Conservation (phyloP, 2,329 filamentous ascomycete genomes). For the Fusarium lyarnte region DNA sequence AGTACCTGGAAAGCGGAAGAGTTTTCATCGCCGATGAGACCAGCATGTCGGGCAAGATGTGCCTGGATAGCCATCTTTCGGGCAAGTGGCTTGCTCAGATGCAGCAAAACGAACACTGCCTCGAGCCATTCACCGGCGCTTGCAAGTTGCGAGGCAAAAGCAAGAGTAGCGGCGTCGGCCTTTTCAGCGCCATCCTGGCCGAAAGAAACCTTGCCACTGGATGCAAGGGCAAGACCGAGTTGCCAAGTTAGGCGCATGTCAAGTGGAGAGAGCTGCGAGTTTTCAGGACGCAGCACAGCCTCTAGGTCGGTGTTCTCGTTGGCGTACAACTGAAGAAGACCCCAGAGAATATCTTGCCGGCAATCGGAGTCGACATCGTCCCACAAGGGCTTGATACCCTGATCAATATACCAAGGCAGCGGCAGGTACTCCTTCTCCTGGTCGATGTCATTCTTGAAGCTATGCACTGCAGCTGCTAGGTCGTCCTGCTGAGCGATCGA, state of each 20-base stretch:
- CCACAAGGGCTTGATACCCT: slow-evolving; percentile 67
- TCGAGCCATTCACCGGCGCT: slow-evolving; percentile 73
- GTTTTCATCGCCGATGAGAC: slow-evolving; percentile 68
- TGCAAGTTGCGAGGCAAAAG: slow-evolving; percentile 72
- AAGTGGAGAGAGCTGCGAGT: slow-evolving; percentile 77
- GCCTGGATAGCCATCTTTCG: slow-evolving; percentile 76
- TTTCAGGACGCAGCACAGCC: slow-evolving; percentile 78
- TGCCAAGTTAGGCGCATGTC: slow-evolving; percentile 86
- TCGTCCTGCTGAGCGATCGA: slow-evolving; percentile 74
- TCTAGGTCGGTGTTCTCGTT: slow-evolving; percentile 68
- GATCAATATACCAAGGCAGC: slow-evolving; percentile 74
- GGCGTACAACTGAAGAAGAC: slow-evolving; percentile 83
- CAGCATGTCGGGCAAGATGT: slow-evolving; percentile 77
- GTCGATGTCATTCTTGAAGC: slow-evolving; percentile 78
- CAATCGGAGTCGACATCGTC: slow-evolving; percentile 65
- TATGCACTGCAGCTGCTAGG: slow-evolving; percentile 75
- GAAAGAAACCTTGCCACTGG: slow-evolving; percentile 61
- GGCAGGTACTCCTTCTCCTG: slow-evolving; percentile 78
- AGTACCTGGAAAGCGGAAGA: slow-evolving; percentile 68
- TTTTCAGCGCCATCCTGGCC: slow-evolving; percentile 65
- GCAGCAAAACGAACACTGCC: slow-evolving; percentile 80
- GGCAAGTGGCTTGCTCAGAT: slow-evolving; percentile 71
- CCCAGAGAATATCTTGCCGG: slow-evolving; percentile 85
- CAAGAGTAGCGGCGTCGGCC: slow-evolving; percentile 71
- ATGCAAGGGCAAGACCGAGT: slow-evolving; percentile 73